Evolutionary conservation across 2,329 filamentous ascomycete species (phyloP).

Genomic region (Colletotrichum graminicola): DNA sequence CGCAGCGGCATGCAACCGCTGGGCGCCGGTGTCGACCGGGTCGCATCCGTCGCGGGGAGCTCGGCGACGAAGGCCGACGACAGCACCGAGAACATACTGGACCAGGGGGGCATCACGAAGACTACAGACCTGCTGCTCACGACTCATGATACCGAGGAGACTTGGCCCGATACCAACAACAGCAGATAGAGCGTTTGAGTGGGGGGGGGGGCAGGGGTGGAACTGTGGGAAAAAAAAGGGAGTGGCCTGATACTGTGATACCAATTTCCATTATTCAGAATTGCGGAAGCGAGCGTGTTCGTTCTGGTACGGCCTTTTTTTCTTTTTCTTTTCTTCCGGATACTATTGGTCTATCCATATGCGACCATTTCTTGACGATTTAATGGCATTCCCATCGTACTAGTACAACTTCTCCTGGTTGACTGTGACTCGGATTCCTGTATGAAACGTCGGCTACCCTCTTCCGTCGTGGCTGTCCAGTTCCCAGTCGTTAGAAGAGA

Average conservation of each 20-base stretch:
- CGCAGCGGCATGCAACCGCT: conserved; percentile 44
- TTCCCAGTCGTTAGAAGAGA: not conserved
- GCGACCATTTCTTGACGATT: not conserved
- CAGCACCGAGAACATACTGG: conserved; percentile 34
- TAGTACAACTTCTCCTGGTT: not conserved
- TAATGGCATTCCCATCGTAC: not conserved
- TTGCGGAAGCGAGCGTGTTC: conserved; percentile 2
- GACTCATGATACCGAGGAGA: not conserved
- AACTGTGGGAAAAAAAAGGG: not conserved
- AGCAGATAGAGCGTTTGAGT: not conserved
- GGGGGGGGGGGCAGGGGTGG: not conserved
- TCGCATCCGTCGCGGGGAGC: conserved; percentile 1
- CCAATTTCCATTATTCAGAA: not conserved
- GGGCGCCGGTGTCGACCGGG: conserved; percentile 17
- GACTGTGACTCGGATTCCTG: not conserved
- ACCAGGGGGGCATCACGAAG: not conserved
- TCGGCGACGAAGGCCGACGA: conserved; percentile 24
- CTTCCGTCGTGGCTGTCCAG: not conserved
- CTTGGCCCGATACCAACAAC: not conserved
- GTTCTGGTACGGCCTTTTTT: not conserved
- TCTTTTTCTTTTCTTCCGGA: not conserved
- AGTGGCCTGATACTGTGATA: not conserved
- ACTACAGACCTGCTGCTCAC: not conserved
- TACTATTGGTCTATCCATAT: not conserved
- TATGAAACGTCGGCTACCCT: not conserved